A percentile compares a stretch with the other conserved stretches of the same genome.
These are phyloP conservation scores for Pulveroboletus ravenelii DNA, from an alignment of 768 basidiomycete species.

Conservation along the genomic window DNA sequence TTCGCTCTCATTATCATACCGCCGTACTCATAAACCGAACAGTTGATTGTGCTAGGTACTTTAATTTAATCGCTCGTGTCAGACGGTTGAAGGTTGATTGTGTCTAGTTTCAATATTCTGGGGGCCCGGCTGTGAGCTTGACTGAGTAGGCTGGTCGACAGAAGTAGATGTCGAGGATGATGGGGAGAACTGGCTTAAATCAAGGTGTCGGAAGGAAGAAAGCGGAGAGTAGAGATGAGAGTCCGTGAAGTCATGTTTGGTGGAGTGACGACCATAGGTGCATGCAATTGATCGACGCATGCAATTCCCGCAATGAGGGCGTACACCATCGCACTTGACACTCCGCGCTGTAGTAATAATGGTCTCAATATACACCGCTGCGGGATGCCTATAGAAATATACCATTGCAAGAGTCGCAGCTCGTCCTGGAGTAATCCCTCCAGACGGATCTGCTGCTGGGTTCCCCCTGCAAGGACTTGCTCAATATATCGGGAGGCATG, in stretches of 20 bases:
- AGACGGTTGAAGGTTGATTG: too few relatives aligned
- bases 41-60: too few relatives aligned
- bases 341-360: not conserved
- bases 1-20: too few relatives aligned
- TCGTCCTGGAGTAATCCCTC: not conserved
- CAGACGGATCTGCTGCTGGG: not conserved
- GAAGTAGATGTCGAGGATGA: too few relatives aligned
- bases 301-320: not conserved
- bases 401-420: not conserved
- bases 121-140: too few relatives aligned
- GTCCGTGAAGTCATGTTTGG: not conserved
- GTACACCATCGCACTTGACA: not conserved
- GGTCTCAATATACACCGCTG: not conserved
- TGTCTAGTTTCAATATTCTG: too few relatives aligned
- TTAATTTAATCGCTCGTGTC: too few relatives aligned
- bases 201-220: too few relatives aligned
- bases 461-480: not conserved
- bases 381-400: not conserved
- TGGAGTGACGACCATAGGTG: not conserved
- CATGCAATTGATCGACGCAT: not conserved
- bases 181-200: too few relatives aligned
- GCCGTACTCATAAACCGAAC: too few relatives aligned
- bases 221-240: too few relatives aligned
- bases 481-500: not conserved
- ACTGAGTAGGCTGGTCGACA: too few relatives aligned